phyloP scores from a whole-genome alignment of 2,329 filamentous ascomycete genomes.

The Orbilia blumenaviensis region DNA sequence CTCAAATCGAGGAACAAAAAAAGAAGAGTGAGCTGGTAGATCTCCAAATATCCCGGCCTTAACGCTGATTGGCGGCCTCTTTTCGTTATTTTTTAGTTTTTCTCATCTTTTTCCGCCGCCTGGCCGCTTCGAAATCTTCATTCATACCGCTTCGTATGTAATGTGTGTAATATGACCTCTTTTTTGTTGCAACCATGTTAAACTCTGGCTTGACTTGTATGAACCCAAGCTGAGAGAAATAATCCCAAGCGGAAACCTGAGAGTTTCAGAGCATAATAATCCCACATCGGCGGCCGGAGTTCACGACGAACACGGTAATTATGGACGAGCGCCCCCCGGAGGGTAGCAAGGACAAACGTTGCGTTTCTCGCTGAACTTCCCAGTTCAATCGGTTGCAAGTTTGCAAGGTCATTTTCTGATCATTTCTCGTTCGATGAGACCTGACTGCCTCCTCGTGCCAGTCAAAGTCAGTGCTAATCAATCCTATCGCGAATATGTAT shows the following conservation, averaged over 20 bases:
- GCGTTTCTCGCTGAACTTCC: constrained; percentile 29
- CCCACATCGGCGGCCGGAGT: constrained; percentile 39
- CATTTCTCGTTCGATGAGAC: constrained; percentile 32
- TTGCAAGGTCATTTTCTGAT: constrained; percentile 30
- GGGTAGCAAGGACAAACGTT: constrained; percentile 1
- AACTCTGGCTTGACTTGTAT: constrained; percentile 19
- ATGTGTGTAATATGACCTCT: constrained; percentile 7
- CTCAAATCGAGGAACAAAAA: constrained; percentile 26
- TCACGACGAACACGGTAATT: constrained; percentile 43
- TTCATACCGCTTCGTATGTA: constrained; percentile 4
- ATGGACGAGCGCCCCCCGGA: constrained; percentile 34
- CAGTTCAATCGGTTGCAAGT: constrained; percentile 16
- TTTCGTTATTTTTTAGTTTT: background rate
- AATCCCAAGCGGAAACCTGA: constrained; percentile 49
- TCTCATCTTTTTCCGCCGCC: background rate
- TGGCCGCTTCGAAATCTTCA: constrained; percentile 3
- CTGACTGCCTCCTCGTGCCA: constrained; percentile 34
- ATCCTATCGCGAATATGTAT: constrained; percentile 34
- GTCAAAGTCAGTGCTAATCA: constrained; percentile 37
- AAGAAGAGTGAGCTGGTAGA: constrained; percentile 17
- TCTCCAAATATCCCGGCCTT: constrained; percentile 19
- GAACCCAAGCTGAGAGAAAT: constrained; percentile 44
- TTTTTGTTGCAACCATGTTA: constrained; percentile 47
- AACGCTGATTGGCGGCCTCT: constrained; percentile 35
- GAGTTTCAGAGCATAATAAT: constrained; percentile 53